These are phyloP conservation scores for Whalleya microplaca DNA, from an alignment of 2,329 filamentous ascomycete genomes.

Conservation along the genomic window DNA sequence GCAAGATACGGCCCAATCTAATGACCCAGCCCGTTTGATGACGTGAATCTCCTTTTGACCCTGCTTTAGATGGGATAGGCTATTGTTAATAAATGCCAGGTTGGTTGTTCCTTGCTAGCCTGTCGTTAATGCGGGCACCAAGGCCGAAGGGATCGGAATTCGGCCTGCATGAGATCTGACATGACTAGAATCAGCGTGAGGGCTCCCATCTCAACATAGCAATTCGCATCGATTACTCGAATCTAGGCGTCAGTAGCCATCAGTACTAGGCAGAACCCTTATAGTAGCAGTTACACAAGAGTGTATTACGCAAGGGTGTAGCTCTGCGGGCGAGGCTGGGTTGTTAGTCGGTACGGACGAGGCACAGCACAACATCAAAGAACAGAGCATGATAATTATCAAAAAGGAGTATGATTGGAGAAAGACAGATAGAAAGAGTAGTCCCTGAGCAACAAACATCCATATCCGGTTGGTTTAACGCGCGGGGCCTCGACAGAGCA, in stretches of 20 bases:
- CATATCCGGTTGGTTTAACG: conserved; percentile 37
- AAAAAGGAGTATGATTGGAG: conserved; percentile 34
- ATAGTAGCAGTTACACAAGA: neutral
- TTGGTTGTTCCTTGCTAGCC: neutral
- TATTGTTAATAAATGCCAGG: neutral
- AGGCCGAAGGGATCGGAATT: no score
- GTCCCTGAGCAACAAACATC: conserved; percentile 37
- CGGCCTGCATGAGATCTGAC: no score
- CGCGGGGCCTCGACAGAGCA: conserved; percentile 42
- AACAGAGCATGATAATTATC: conserved; percentile 36
- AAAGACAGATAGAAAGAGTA: conserved; percentile 37
- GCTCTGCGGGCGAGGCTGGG: neutral
- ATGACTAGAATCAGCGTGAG: no score
- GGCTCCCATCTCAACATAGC: no score
- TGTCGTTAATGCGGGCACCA: no score
- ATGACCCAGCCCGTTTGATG: neutral
- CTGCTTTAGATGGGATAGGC: neutral
- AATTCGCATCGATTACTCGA: no score
- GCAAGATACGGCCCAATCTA: neutral
- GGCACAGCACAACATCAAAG: conserved; percentile 6
- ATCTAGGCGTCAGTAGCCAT: no score
- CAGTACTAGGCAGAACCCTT: no score
- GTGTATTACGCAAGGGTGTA: neutral
- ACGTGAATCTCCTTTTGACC: neutral
- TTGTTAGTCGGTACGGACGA: neutral